A percentile compares a stretch with the other conserved stretches of the same genome.
phyloP scores from a whole-genome alignment of 176 grass and related monocot genomes.

The Stipa capillata region DNA sequence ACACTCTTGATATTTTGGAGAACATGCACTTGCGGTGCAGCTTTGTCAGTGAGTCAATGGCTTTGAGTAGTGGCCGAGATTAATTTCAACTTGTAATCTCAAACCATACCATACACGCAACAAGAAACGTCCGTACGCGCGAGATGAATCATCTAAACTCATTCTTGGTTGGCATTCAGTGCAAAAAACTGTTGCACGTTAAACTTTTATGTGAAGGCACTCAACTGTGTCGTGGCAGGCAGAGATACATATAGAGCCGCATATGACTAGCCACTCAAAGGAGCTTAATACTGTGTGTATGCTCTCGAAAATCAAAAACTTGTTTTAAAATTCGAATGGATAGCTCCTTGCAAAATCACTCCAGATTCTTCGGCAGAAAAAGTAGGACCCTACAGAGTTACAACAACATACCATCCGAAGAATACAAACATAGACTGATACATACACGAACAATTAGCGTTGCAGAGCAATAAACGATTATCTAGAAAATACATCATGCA shows the following conservation, averaged over 20 bases:
- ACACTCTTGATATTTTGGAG: too few relatives aligned
- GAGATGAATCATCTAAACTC: neutral
- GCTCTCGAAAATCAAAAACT: too few relatives aligned
- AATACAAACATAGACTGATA: neutral
- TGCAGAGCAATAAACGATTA: neutral
- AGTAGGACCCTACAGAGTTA: neutral
- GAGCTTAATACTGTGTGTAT: too few relatives aligned
- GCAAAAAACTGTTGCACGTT: neutral
- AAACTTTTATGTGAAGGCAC: neutral
- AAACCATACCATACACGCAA: neutral
- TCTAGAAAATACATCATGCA: constrained; percentile 25
- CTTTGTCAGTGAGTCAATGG: neutral
- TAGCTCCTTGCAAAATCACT: neutral
- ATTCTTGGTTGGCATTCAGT: neutral
- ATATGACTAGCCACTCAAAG: too few relatives aligned
- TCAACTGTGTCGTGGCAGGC: too few relatives aligned
- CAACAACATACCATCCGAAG: neutral
- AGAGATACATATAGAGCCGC: too few relatives aligned
- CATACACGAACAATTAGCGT: constrained; percentile 20
- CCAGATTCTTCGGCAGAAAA: neutral
- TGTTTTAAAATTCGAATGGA: neutral
- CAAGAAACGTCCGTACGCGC: neutral
- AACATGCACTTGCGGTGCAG: neutral
- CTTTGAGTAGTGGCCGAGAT: neutral
- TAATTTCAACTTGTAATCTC: neutral